Evolutionary conservation across 31 red algal species (phyloP).

Genomic region (Odonthalia washingtoniensis): DNA sequence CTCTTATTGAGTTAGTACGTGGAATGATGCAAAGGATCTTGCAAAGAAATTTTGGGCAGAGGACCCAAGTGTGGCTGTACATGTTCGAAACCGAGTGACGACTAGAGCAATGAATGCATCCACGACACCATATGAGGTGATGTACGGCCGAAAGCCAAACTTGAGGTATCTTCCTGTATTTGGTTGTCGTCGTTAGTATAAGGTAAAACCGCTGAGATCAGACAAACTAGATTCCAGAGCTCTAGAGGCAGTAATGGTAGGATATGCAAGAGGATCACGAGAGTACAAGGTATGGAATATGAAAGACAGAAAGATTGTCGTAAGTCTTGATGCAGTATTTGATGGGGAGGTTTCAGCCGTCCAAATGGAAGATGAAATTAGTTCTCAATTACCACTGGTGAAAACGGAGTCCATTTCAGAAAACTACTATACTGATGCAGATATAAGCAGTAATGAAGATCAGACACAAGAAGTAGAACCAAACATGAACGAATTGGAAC

Average conservation of each 20-base stretch:
- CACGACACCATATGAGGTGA: neutral
- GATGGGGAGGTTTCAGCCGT: too few relatives aligned
- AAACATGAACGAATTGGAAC: neutral
- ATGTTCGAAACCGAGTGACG: too few relatives aligned
- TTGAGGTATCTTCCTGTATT: neutral
- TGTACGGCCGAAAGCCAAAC: neutral
- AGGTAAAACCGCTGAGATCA: neutral
- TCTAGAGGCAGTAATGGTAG: too few relatives aligned
- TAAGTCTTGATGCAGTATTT: neutral
- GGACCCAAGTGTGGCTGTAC: too few relatives aligned
- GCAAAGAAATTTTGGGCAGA: conserved; percentile 17
- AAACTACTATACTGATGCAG: neutral
- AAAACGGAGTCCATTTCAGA: neutral
- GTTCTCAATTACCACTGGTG: neutral
- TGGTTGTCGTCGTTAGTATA: conserved; percentile 5
- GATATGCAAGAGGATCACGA: neutral
- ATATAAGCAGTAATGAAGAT: neutral
- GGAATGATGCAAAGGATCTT: conserved; percentile 44
- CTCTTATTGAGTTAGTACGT: conserved; percentile 34
- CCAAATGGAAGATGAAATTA: too few relatives aligned
- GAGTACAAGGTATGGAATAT: conserved; percentile 1
- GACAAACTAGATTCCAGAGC: conserved; percentile 2
- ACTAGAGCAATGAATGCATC: neutral
- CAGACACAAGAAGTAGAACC: neutral
- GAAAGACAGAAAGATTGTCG: neutral